Conservation (phyloP, 2,329 filamentous ascomycete genomes). For the Aspergillus udagawae region DNA sequence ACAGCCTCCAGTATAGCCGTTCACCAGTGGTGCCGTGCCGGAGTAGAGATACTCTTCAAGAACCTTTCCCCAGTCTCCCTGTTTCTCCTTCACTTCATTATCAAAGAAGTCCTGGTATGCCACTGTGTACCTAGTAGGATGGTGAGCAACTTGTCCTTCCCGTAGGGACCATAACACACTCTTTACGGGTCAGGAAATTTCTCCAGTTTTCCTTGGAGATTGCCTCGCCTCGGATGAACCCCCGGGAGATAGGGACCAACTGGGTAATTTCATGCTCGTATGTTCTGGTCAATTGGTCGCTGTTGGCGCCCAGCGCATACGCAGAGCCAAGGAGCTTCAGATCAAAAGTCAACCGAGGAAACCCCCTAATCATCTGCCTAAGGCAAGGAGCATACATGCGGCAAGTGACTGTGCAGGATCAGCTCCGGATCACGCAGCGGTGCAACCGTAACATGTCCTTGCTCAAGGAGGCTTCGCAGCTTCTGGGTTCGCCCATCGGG, state of each 20-base stretch:
- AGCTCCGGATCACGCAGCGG: too few relatives aligned
- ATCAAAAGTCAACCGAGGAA: too few relatives aligned
- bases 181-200: neutral
- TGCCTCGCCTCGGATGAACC: neutral
- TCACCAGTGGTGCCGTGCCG: neutral
- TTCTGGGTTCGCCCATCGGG: too few relatives aligned
- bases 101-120: conserved; percentile 1
- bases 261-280: conserved; percentile 2
- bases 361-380: too few relatives aligned
- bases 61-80: neutral
- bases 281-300: neutral
- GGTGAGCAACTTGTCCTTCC: too few relatives aligned
- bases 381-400: too few relatives aligned
- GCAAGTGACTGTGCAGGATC: too few relatives aligned
- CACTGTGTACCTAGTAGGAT: neutral
- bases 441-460: too few relatives aligned
- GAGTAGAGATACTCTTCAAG: conserved; percentile 1
- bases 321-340: neutral
- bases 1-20: conserved; percentile 1
- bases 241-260: neutral
- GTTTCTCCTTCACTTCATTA: neutral
- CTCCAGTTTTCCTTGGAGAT: neutral
- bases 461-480: too few relatives aligned
- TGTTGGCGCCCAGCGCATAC: neutral
- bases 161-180: neutral